Percentiles rank a stretch among this genome's conserved stretches.
phyloP scores from a whole-genome alignment of 139 green algal genomes.

The Chlorella sp. region DNA sequence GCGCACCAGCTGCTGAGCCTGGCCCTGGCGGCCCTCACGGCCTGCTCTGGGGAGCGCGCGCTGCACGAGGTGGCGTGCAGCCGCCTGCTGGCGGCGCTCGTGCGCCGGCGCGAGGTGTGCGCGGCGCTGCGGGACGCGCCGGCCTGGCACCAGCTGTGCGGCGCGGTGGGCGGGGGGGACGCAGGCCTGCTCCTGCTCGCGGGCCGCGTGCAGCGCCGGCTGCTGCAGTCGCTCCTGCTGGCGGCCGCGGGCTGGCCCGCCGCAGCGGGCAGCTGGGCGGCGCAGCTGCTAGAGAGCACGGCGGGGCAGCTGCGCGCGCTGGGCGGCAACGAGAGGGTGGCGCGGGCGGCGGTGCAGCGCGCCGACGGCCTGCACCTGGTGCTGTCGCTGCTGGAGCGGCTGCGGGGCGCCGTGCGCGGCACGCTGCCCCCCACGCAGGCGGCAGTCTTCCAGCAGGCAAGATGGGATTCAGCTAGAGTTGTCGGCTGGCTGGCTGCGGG shows the following conservation, averaged over 20 bases:
- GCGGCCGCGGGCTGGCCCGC: constrained; percentile 17
- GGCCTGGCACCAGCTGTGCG: constrained; percentile 57
- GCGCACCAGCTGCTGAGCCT: constrained; percentile 54
- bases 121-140: constrained; percentile 41
- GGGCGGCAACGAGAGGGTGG: constrained; percentile 12
- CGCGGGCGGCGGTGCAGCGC: constrained; percentile 26
- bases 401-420: constrained; percentile 63
- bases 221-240: constrained; percentile 31
- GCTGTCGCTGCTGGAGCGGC: constrained; percentile 61
- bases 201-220: constrained; percentile 22
- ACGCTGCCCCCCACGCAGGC: constrained; percentile 50
- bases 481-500: too few species aligned
- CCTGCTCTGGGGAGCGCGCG: constrained; percentile 33
- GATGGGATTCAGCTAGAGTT: too few species aligned
- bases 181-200: constrained; percentile 14
- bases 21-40: constrained; percentile 31
- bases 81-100: constrained; percentile 60
- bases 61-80: constrained; percentile 43
- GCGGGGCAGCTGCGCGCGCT: constrained; percentile 17
- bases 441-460: constrained; percentile 41
- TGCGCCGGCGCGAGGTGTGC: constrained; percentile 44
- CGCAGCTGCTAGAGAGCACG: constrained; percentile 9
- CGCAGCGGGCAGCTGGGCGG: constrained; percentile 12
- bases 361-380: constrained; percentile 44
- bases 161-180: constrained; percentile 34